A percentile compares a stretch with the other conserved stretches of the same genome.
Conservation (phyloP, 1,139 yeast species). For the Protomyces pachydermus region DNA sequence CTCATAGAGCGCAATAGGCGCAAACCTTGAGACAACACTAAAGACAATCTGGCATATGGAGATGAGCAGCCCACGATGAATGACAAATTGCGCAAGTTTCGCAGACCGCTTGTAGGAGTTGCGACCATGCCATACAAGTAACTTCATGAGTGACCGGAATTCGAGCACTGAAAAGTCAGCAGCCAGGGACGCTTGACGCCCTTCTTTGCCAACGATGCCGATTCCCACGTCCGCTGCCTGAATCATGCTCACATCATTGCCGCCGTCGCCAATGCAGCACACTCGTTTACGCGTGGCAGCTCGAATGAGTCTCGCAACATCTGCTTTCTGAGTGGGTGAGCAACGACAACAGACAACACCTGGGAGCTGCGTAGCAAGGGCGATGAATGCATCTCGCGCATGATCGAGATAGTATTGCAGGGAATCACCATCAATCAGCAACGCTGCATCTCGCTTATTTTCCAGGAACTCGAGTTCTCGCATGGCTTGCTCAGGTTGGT, state of each 20-base stretch:
- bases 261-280: slow-evolving; percentile 98
- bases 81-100: slow-evolving; percentile 88
- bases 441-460: slow-evolving; percentile 64
- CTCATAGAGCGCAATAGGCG: slow-evolving; percentile 79
- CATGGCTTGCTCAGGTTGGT: slow-evolving; percentile 58
- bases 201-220: slow-evolving; percentile 98
- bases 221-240: slow-evolving; percentile 99
- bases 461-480: slow-evolving; percentile 64
- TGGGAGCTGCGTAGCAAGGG: slow-evolving; percentile 69
- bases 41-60: slow-evolving; percentile 96
- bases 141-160: slow-evolving; percentile 80
- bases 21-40: slow-evolving; percentile 78
- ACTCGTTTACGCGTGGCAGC: slow-evolving; percentile 79
- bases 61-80: slow-evolving; percentile 89
- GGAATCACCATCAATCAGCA: slow-evolving; percentile 92
- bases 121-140: slow-evolving; percentile 95
- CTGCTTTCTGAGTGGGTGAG: slow-evolving; percentile 98
- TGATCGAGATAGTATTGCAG: slow-evolving; percentile 61
- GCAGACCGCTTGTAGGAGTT: slow-evolving; percentile 95
- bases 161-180: slow-evolving; percentile 95
- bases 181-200: slow-evolving; percentile 92
- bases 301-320: slow-evolving; percentile 76
- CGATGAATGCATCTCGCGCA: slow-evolving; percentile 66
- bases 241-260: slow-evolving; percentile 98
- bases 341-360: slow-evolving; percentile 97